phyloP scores from a whole-genome alignment of 2,329 filamentous ascomycete species.

The Diaporthe ilicicola region DNA sequence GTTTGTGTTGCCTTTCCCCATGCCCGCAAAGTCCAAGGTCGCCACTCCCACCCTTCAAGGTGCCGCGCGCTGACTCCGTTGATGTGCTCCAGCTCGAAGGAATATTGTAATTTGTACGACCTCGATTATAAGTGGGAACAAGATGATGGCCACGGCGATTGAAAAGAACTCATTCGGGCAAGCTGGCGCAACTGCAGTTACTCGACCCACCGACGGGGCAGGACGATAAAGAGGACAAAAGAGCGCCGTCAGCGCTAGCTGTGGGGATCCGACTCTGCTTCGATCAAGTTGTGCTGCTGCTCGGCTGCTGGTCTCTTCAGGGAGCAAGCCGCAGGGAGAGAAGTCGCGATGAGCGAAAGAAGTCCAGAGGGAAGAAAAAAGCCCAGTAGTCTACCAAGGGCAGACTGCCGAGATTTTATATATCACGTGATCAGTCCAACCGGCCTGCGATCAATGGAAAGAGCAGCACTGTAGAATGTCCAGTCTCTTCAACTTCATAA shows the following conservation, averaged over 20 bases:
- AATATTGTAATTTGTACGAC: slow-evolving; percentile 94
- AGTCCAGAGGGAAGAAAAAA: not conserved
- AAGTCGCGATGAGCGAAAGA: not conserved
- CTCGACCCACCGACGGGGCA: slow-evolving; percentile 27
- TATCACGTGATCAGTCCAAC: slow-evolving; percentile 7
- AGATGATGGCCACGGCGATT: slow-evolving; percentile 85
- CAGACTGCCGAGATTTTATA: not conserved
- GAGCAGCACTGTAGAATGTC: not conserved
- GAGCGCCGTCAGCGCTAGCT: not conserved
- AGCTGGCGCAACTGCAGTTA: slow-evolving; percentile 43
- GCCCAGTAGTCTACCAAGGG: not conserved
- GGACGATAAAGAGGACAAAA: not conserved
- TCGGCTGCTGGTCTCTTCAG: slow-evolving; percentile 9
- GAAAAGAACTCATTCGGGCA: slow-evolving; percentile 73
- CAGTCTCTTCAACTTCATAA: not conserved
- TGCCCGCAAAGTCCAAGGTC: not conserved
- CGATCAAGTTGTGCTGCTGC: not conserved
- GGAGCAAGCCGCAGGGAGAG: not conserved
- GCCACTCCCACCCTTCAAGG: not conserved
- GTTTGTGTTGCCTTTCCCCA: slow-evolving; percentile 47
- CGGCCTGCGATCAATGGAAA: not conserved
- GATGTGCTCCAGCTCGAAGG: slow-evolving; percentile 64
- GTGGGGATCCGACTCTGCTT: not conserved
- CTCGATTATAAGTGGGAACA: slow-evolving; percentile 87
- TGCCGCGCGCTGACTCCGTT: slow-evolving; percentile 22